Percentiles rank a stretch among this genome's conserved stretches.
Evolutionary conservation across 225 moss, liverwort and hornwort genomes (phyloP).

Genomic region (Physcomitrium patens): DNA sequence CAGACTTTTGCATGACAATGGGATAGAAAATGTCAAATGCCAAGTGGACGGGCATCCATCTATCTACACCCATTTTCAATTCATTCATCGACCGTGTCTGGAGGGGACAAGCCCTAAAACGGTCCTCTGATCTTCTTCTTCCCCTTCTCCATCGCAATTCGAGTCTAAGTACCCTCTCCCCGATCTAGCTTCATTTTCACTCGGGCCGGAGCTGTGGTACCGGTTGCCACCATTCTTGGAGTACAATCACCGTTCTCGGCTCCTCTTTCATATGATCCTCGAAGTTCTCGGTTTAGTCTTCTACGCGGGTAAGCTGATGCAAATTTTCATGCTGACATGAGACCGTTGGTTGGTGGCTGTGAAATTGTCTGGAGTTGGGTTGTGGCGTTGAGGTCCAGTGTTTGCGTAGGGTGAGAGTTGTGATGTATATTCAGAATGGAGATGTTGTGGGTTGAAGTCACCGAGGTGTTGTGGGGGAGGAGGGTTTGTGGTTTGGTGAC

Average conservation of each 20-base stretch:
- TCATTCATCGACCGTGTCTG: too few relatives aligned
- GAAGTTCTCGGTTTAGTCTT: background rate
- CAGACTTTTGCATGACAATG: too few relatives aligned
- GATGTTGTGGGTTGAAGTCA: background rate
- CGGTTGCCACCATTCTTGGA: background rate
- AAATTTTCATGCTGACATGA: background rate
- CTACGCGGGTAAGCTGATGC: background rate
- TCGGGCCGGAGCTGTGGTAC: conserved; percentile 15
- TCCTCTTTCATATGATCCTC: background rate
- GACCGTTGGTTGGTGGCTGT: background rate
- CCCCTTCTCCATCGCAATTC: too few relatives aligned
- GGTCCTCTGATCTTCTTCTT: too few relatives aligned
- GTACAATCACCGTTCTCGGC: background rate
- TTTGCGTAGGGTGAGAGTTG: too few relatives aligned
- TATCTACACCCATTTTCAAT: too few relatives aligned
- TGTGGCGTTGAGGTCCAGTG: background rate
- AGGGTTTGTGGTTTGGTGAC: background rate
- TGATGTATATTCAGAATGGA: background rate
- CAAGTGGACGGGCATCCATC: too few relatives aligned
- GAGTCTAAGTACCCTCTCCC: background rate
- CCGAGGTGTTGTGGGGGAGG: background rate
- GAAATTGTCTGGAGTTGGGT: background rate
- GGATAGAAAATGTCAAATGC: too few relatives aligned
- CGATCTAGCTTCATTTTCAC: background rate
- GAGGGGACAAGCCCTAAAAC: too few relatives aligned